Evolutionary conservation across 176 grass and related monocot species (phyloP).

Genomic region (Eleusine indica): DNA sequence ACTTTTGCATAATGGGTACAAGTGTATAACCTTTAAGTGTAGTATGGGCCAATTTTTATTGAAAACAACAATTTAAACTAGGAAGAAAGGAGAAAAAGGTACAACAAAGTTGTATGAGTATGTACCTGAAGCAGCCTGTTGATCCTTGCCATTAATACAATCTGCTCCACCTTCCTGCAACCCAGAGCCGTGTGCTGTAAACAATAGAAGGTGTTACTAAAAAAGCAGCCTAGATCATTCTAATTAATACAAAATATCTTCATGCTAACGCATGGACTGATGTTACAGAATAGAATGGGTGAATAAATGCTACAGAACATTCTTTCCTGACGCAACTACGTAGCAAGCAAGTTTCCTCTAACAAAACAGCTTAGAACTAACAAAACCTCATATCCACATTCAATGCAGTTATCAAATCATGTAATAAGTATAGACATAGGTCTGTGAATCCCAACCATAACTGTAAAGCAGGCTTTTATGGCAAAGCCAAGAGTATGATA

Average conservation of each 20-base stretch:
- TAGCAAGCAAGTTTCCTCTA: neutral
- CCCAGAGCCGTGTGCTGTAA: slow-evolving; percentile 30
- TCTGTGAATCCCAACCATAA: neutral
- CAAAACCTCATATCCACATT: slow-evolving; percentile 18
- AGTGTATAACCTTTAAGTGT: neutral
- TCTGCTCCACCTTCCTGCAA: slow-evolving; percentile 42
- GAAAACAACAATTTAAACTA: slow-evolving; percentile 19
- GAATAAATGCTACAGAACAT: neutral
- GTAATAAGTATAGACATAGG: neutral
- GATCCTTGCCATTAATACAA: slow-evolving; percentile 43
- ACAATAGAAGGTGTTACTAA: slow-evolving; percentile 14
- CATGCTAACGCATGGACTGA: slow-evolving; percentile 23
- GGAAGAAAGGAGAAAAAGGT: slow-evolving; percentile 20
- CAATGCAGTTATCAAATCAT: neutral
- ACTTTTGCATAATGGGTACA: neutral
- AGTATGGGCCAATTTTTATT: slow-evolving; percentile 24
- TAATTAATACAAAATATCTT: slow-evolving; percentile 13
- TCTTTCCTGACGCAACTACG: neutral
- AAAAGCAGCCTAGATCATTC: slow-evolving; percentile 23
- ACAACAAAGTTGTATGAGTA: slow-evolving; percentile 19
- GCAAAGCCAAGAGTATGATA: slow-evolving; percentile 26
- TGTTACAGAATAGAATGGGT: neutral
- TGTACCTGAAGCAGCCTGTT: slow-evolving; percentile 48
- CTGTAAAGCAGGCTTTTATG: neutral
- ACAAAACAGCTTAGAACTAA: slow-evolving; percentile 8